phyloP scores from a whole-genome alignment of 2,329 filamentous ascomycete species.

The Helotiales sp. region DNA sequence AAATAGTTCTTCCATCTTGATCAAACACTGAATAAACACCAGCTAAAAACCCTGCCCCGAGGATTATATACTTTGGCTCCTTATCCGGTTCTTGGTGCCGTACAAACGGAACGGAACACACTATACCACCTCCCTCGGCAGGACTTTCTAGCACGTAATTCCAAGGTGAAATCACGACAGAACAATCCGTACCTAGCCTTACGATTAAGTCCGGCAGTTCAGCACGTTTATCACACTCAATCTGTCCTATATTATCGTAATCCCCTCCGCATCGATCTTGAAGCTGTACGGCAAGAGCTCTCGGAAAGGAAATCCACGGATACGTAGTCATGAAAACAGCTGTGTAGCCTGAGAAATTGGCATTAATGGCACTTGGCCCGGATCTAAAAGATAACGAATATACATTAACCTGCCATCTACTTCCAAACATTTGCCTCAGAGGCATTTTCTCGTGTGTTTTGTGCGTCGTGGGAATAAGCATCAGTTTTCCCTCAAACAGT shows the following conservation, averaged over 20 bases:
- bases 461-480: not conserved
- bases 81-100: not conserved
- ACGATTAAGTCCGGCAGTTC: not conserved
- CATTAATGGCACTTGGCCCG: not conserved
- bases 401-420: not conserved
- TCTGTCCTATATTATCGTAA: slow-evolving; percentile 1
- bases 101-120: slow-evolving; percentile 3
- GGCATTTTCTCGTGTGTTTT: slow-evolving; percentile 5
- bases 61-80: slow-evolving; percentile 5
- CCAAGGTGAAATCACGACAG: slow-evolving; percentile 1
- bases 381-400: not conserved
- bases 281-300: not conserved
- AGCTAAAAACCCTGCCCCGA: slow-evolving; percentile 2
- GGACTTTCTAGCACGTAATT: not conserved
- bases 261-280: slow-evolving; percentile 7
- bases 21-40: slow-evolving; percentile 5
- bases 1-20: slow-evolving; percentile 3
- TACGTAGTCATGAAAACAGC: not conserved
- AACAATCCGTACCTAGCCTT: not conserved
- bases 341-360: slow-evolving; percentile 3
- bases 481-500: not conserved
- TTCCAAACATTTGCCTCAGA: slow-evolving; percentile 4
- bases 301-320: not conserved
- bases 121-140: not conserved
- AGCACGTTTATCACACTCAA: not conserved